Base-by-base conservation (phyloP, 345 rosid genomes). In the Iberis pinnata region DNA sequence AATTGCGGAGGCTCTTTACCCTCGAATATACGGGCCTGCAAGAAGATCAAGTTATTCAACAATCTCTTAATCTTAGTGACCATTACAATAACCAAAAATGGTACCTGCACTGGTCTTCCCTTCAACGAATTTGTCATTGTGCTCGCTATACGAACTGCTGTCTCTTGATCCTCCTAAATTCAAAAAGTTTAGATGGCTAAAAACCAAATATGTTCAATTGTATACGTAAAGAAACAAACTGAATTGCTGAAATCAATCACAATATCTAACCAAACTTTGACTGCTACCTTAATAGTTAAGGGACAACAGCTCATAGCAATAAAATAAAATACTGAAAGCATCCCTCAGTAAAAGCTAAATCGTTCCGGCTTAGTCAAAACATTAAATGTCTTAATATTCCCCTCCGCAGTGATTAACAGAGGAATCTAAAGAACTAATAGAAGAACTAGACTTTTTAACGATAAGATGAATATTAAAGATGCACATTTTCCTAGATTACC, bases 1-100 rank as follows among this genome's bases (percentile, higher is more conserved):
- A 93, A 88, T 27, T 93, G 99, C 12, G 95, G 92, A 43, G 97
- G 95, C 75, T 93, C 99, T 73, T 81, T 93, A 52, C 83, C 95
- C 79, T 93, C 87, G 61, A 70, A 86, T 63, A 93, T 74, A 45
- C 80, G 80, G 56, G 86, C 94, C 99, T 93, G 78, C 43, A 66
- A 63, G 64, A 65, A 64, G 45, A 56, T 61, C 27, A 36, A 29
- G 49, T 67, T 53, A 53, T n/a, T 13, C 48, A 59, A 36, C 27
- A 58, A 44, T 38, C 20, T 52, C 45, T 29, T 29, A 4, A 7
- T 7, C 6, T 36, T 37, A 20, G 36, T 17, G 13, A 25, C 55
- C 42, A 52, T 22, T 45, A 10, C 46, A 20, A 38, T 16, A 12
- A 58, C 17, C 49, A 52, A 43, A 64, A 43, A 61, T 44, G 51